These are phyloP conservation scores for Endoconidiophora polonica DNA, from an alignment of 2,329 filamentous ascomycete genomes.

Conservation along the genomic window DNA sequence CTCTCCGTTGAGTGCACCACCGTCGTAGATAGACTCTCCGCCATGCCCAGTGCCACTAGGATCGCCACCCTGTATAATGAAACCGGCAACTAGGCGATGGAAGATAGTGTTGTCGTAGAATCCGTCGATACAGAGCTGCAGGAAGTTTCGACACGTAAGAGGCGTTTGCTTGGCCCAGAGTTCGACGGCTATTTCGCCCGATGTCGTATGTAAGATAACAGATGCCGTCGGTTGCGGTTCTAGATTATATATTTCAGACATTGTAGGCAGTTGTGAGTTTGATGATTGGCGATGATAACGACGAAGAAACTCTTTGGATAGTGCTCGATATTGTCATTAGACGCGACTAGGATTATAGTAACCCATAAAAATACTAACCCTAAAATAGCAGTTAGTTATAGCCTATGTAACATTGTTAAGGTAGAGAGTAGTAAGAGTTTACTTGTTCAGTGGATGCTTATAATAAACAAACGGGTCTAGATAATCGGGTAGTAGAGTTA, in stretches of 20 bases:
- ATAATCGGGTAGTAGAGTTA: no score
- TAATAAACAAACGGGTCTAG: no score
- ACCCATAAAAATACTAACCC: neutral
- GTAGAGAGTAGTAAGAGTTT: no score
- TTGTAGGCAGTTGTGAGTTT: conserved; percentile 21
- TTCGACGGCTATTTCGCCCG: conserved; percentile 77
- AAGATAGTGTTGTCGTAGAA: conserved; percentile 93
- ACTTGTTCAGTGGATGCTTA: no score
- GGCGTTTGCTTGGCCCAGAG: conserved; percentile 92
- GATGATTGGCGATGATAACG: neutral
- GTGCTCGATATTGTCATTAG: neutral
- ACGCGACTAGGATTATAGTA: neutral
- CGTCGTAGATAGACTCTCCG: conserved; percentile 82
- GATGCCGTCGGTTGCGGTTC: conserved; percentile 84
- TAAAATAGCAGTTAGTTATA: neutral
- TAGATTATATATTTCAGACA: conserved; percentile 87
- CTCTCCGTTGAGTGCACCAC: conserved; percentile 56
- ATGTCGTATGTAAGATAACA: conserved; percentile 74
- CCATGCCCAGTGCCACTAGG: conserved; percentile 85
- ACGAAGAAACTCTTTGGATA: neutral
- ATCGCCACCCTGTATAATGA: conserved; percentile 88
- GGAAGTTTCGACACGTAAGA: conserved; percentile 81
- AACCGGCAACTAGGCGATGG: conserved; percentile 79
- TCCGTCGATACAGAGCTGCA: conserved; percentile 85
- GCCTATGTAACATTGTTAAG: no score